Percentiles rank a stretch among this genome's conserved stretches.
phyloP scores from a whole-genome alignment of 306 rosid species.

The Vigna mungo region DNA sequence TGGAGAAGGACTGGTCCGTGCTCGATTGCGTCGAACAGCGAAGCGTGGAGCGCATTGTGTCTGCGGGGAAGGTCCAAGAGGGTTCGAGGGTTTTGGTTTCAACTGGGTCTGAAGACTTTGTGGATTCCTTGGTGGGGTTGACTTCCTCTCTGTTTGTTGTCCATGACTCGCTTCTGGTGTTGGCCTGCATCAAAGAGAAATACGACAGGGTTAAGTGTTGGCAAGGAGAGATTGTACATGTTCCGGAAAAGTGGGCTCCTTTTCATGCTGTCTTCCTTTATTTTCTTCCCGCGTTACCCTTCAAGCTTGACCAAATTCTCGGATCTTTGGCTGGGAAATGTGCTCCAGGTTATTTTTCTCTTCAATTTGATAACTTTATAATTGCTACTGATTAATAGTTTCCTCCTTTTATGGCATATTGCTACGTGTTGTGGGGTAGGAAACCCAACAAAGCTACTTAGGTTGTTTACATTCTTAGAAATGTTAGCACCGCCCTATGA shows the following conservation, averaged over 20 bases:
- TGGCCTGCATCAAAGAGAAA: slow-evolving; percentile 76
- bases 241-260: slow-evolving; percentile 79
- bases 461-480: not conserved
- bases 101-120: slow-evolving; percentile 76
- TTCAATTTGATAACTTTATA: not conserved
- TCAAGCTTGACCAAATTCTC: slow-evolving; percentile 60
- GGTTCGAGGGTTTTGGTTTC: slow-evolving; percentile 76
- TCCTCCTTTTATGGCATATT: not conserved
- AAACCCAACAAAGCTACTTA: slow-evolving; percentile 7
- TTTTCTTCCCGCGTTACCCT: slow-evolving; percentile 82
- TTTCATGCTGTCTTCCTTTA: slow-evolving; percentile 83
- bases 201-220: slow-evolving; percentile 84
- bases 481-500: too few species aligned
- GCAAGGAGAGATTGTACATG: slow-evolving; percentile 87
- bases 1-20: slow-evolving; percentile 83
- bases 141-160: slow-evolving; percentile 60
- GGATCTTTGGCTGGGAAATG: slow-evolving; percentile 63
- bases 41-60: slow-evolving; percentile 58
- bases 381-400: not conserved
- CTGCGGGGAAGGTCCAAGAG: slow-evolving; percentile 68
- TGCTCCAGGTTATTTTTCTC: slow-evolving; percentile 59
- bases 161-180: slow-evolving; percentile 76
- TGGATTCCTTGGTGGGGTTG: slow-evolving; percentile 62
- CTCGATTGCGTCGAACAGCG: slow-evolving; percentile 60
- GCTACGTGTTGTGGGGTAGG: slow-evolving; percentile 10